Evolutionary conservation across 805 yeast genomes (phyloP), one percentile per base, ranked within the genome.

Genomic region (Yarrowia divulgata): DNA sequence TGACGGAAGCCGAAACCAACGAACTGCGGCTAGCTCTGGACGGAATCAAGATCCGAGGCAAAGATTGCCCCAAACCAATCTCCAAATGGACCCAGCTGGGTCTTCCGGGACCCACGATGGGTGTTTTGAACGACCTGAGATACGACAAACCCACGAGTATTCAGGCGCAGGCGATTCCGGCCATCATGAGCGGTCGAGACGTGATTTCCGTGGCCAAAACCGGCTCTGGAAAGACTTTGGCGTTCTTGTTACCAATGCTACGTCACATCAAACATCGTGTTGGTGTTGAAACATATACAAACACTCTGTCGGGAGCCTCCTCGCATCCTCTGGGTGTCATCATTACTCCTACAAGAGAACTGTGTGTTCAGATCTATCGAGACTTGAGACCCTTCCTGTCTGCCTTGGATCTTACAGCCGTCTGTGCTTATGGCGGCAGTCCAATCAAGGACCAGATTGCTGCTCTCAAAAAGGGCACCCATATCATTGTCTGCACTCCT

Each of bases 201-300:
- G 86, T 94, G 8, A 89, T 95, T 58, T 98, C 97, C 7, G 89
- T 95, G 23, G 98, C 99, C 0, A 92, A 93, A 72, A 95, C 99
- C 0, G 99, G 99, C 0, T 91, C 97, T 0, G 99, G 99, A 3
- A 95, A 95, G 76, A 95, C 99, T 0, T 83, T 94, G 73, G 90
- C 97, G 0, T 95, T 91, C 78, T 80, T 93, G 9, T 76, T 95
- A 8, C 98, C 99, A 0, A 78, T 95, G 79, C 81, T 94, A 67
- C 83, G 97, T 66, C 98, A 94, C 71, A 86, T 95, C 10, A 84
- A 86, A 69, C 93, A 91, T 55, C 35, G 68, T 14, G 55, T 48
- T 8, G 45, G 55, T 1, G 50, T 19, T 1, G 66, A 45, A 40
- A 40, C 46, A 3, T 23, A 7, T 4, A 16, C 42, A 16, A 97